Evolutionary conservation across 2,329 filamentous ascomycete species (phyloP).

Genomic region (Diaporthe nobilis): DNA sequence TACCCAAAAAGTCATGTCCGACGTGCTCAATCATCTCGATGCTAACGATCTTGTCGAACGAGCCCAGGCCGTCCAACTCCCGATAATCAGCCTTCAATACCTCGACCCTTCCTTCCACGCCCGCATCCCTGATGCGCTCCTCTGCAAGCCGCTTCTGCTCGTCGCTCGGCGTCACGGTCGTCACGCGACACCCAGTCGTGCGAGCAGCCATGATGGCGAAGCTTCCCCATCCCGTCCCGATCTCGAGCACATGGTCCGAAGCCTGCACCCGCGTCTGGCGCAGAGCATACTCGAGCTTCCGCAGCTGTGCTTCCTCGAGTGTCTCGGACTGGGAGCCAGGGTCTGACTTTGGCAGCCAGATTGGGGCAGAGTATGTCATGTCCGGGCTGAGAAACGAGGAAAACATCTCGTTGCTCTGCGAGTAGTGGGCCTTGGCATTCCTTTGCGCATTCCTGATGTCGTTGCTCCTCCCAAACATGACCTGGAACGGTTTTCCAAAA

Average conservation of each 20-base stretch:
- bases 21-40: constrained; percentile 44
- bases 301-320: constrained; percentile 40
- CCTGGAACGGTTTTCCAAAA: background rate
- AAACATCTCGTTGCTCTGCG: constrained; percentile 41
- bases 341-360: constrained; percentile 38
- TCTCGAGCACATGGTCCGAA: constrained; percentile 41
- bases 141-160: constrained; percentile 41
- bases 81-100: constrained; percentile 40
- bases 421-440: constrained; percentile 38
- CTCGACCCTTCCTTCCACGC: constrained; percentile 27
- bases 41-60: constrained; percentile 41
- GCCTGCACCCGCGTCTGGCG: constrained; percentile 19
- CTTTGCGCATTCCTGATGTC: constrained; percentile 22
- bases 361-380: constrained; percentile 42
- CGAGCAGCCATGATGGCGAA: constrained; percentile 40
- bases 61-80: constrained; percentile 15
- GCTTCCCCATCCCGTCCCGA: constrained; percentile 42
- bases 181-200: constrained; percentile 39
- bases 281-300: constrained; percentile 40
- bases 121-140: constrained; percentile 29
- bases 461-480: constrained; percentile 10
- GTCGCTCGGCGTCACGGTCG: constrained; percentile 37
- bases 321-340: constrained; percentile 29
- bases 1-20: constrained; percentile 37
- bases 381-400: constrained; percentile 40